Base-by-base conservation (phyloP, 352 stramenopile genomes). In the Phytopythium helicoides region DNA sequence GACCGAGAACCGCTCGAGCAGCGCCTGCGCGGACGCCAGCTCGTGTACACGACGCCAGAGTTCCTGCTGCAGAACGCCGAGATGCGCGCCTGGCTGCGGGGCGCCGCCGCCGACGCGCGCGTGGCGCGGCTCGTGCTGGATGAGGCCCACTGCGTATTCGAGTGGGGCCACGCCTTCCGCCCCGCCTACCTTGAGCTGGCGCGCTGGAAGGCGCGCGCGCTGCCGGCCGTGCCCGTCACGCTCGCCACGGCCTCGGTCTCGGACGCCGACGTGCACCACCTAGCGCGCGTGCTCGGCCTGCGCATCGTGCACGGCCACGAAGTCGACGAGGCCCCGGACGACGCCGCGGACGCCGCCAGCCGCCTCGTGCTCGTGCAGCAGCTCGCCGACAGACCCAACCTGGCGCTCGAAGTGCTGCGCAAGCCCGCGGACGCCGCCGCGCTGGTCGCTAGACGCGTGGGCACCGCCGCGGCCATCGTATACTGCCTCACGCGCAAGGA, bases 31-130 rank as follows among this genome's bases (percentile, higher is more conserved):
- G 58, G 66, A n/a, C 64, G 73, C 49, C 64, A 58, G 19, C 64
- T 94, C 14, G 62, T 94, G 34, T 94, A 94, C 64, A 87, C 81
- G 57, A 94, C 83, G 15, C 83, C 83, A 4, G 83, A 94, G 68
- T 89, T 87, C 47, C 52, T 94, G 10, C 63, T 81, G 25, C 66
- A 82, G 47, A 94, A 94, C 48, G 40, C 31, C 1, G 65, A 80
- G 57, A 89, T 87, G 73, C 62, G 36, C 16, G 34, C 39, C 15
- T 92, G 71, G 77, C 41, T 88, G 25, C 44, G 31, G 8, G 22
- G 47, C 23, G 59, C 76, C 11, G 51, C 34, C 8, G 53, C 58
- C 2, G 51, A 66, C 14, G 16, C 46, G 1, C 60, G 49, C 18
- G 50, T 94, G 19, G 70, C 39, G 14, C 75, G 81, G 12, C 56